Conservation (phyloP, 2,329 filamentous ascomycete genomes). For the Paracoccidioides brasiliensis region DNA sequence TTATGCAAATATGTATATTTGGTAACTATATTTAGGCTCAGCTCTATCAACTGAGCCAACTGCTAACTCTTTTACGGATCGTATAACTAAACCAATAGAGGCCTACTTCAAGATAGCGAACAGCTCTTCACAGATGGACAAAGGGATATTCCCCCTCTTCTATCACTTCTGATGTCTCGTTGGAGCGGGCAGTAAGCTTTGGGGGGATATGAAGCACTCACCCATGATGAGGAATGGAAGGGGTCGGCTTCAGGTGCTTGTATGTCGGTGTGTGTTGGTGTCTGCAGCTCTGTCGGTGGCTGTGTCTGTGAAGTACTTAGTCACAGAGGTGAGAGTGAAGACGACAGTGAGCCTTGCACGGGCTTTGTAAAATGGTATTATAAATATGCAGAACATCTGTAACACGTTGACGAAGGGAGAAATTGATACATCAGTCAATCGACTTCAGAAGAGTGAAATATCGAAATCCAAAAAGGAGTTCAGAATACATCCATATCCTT, state of each 20-base stretch:
- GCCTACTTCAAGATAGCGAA: neutral
- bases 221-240: neutral
- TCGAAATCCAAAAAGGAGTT: too few species aligned
- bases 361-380: constrained; percentile 61
- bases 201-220: neutral
- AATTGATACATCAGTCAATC: constrained; percentile 24
- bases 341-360: constrained; percentile 56
- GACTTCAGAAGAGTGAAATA: too few species aligned
- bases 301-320: too few species aligned
- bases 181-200: neutral
- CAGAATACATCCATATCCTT: too few species aligned
- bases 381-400: constrained; percentile 66
- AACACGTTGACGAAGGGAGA: constrained; percentile 55
- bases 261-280: constrained; percentile 42
- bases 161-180: constrained; percentile 58
- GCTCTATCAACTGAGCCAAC: too few species aligned
- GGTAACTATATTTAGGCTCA: too few species aligned
- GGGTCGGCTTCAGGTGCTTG: constrained; percentile 34
- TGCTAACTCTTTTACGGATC: too few species aligned
- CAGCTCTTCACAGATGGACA: neutral
- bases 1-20: too few species aligned
- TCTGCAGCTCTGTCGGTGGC: too few species aligned
- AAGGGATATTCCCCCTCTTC: constrained; percentile 39
- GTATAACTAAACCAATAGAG: neutral
- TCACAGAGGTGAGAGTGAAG: constrained; percentile 48